Conservation (phyloP, 1,139 yeast species). For the Suhomyces panamericanus region DNA sequence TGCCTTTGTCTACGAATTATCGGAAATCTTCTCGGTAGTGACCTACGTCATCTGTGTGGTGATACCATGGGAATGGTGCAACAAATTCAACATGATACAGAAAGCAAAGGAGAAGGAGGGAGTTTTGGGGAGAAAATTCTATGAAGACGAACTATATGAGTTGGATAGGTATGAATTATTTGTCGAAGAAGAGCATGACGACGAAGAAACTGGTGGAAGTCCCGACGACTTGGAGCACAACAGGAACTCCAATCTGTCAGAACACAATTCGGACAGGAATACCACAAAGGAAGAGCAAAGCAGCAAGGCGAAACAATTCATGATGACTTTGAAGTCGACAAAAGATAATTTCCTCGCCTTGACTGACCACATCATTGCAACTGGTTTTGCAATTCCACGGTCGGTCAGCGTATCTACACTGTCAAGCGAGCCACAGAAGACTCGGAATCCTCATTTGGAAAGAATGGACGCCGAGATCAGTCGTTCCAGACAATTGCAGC, state of each 20-base stretch:
- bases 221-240: constrained; percentile 1
- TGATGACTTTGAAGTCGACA: constrained; percentile 26
- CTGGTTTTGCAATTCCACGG: constrained; percentile 59
- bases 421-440: constrained; percentile 14
- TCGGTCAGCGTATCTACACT: constrained; percentile 45
- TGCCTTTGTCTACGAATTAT: constrained; percentile 67
- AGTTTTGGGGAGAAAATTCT: constrained; percentile 73
- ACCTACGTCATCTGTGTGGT: constrained; percentile 74
- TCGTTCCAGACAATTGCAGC: not conserved
- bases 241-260: not conserved
- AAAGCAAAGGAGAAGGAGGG: constrained; percentile 74
- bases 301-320: constrained; percentile 4
- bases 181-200: constrained; percentile 25
- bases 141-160: constrained; percentile 63
- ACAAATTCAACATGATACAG: constrained; percentile 61
- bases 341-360: constrained; percentile 41
- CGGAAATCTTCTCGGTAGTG: constrained; percentile 71
- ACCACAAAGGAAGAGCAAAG: not conserved
- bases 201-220: constrained; percentile 9
- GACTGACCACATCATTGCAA: constrained; percentile 59
- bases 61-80: constrained; percentile 88
- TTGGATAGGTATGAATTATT: constrained; percentile 45
- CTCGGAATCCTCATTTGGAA: constrained; percentile 18
- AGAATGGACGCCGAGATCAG: constrained; percentile 8
- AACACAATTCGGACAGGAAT: not conserved